Evolutionary conservation across 2,329 filamentous ascomycete genomes (phyloP).

Genomic region (Venturia pyrina): DNA sequence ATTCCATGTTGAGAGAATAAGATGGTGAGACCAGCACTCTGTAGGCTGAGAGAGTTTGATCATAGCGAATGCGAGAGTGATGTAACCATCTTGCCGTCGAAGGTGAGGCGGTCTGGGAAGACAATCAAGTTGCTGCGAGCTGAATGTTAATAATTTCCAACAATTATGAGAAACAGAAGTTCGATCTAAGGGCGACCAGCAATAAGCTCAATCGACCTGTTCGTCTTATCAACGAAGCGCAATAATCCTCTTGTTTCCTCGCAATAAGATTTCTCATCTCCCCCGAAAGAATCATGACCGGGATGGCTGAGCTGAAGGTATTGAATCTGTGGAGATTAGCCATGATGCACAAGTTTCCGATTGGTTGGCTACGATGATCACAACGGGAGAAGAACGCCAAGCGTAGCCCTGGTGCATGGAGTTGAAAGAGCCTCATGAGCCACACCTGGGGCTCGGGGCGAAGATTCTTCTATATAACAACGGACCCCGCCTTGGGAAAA

Average conservation of each 20-base stretch:
- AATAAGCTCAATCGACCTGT: too few species aligned
- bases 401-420: background rate
- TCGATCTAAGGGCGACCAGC: too few species aligned
- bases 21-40: background rate
- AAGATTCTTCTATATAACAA: background rate
- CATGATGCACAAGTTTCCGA: background rate
- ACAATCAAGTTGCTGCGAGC: background rate
- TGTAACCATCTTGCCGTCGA: background rate
- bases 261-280: background rate
- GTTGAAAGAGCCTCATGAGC: background rate
- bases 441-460: conserved; percentile 24
- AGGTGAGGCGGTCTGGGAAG: background rate
- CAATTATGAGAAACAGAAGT: too few species aligned
- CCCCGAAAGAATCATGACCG: background rate
- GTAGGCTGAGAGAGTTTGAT: background rate
- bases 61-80: background rate
- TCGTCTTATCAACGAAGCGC: too few species aligned
- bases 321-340: background rate
- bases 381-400: background rate
- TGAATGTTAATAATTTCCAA: background rate
- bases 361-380: conserved; percentile 10
- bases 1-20: background rate
- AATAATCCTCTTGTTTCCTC: too few species aligned
- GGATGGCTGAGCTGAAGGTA: background rate
- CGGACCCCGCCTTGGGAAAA: background rate